Evolutionary conservation across 1,139 yeast genomes (phyloP), one percentile per base, ranked within the genome.

Genomic region (Nakaseomyces bracarensis): DNA sequence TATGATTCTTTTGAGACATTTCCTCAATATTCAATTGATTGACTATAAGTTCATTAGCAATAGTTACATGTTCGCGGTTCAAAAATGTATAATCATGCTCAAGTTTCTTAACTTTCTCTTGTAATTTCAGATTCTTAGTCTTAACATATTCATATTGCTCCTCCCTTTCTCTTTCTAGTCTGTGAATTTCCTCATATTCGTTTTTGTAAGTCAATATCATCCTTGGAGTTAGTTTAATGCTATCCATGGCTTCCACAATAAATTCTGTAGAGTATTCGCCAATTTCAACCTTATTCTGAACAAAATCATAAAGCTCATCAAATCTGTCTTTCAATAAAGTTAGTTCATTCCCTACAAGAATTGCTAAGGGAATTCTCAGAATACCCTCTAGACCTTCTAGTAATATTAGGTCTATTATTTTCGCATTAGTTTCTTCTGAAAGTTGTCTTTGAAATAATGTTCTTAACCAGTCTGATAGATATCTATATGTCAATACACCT

Each of bases 301-400:
- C 67, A 58, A 72, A 70, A 53, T 79, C 79, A 61, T 89, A 89
- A 35, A 91, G 68, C 9, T 75, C 72, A 60, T 89, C 97, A 64
- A 89, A 86, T 42, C 74, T 74, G 44, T 86, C 70, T 3, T 70
- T 58, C 41, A 86, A 54, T 36, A 91, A 67, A 34, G 68, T 71
- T 2, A 66, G 61, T 44, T 82, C 79, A 57, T 85, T 86, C 49
- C 76, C 74, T 29, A 74, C 63, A 77, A 91, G 76, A 49, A 91
- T 67, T 37, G 85, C 85, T 13, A 86, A 69, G 0, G 94, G 87
- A 62, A 91, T 81, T 55, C 84, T 78, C 53, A 91, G 68, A 42
- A 89, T 68, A 2, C 93, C 77, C 60, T 87, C 96, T 43, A 81
- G 68, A 23, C 97, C 97, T 64, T 89, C 96, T 5, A 94, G 81